Conservation (phyloP, 768 basidiomycete genomes). For the Serendipita sp. region DNA sequence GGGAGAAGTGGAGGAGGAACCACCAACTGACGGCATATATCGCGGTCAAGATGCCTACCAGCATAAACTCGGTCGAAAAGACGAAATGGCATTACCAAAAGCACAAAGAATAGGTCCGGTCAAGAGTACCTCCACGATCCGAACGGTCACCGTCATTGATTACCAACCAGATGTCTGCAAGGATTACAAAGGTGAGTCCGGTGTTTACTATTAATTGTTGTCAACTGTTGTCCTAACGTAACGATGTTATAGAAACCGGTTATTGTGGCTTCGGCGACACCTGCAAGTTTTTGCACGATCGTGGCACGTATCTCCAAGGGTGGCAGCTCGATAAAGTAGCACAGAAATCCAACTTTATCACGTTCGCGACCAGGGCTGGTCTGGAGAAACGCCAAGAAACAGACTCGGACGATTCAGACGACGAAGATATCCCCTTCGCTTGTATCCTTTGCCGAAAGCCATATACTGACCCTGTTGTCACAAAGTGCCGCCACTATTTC, state of each 20-base stretch:
- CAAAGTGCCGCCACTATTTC: slow-evolving; percentile 94
- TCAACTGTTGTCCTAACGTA: slow-evolving; percentile 4
- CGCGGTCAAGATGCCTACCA: slow-evolving; percentile 71
- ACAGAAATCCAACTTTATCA: slow-evolving; percentile 5
- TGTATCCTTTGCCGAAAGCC: slow-evolving; percentile 91
- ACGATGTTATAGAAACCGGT: slow-evolving; percentile 63
- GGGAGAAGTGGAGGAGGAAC: slow-evolving; percentile 40
- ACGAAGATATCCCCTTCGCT: slow-evolving; percentile 93
- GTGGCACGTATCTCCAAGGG: slow-evolving; percentile 91
- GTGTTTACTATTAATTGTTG: slow-evolving; percentile 1
- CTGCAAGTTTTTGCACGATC: slow-evolving; percentile 97
- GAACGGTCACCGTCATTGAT: slow-evolving; percentile 89
- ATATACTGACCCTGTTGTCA: slow-evolving; percentile 90
- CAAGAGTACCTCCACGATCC: slow-evolving; percentile 61
- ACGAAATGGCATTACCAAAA: slow-evolving; percentile 54
- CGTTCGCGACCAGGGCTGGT: slow-evolving; percentile 1
- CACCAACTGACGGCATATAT: slow-evolving; percentile 61
- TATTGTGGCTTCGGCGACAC: slow-evolving; percentile 99
- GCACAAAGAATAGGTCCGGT: slow-evolving; percentile 77
- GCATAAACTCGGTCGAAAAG: slow-evolving; percentile 62
- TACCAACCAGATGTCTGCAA: slow-evolving; percentile 99
- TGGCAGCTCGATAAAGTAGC: slow-evolving; percentile 91
- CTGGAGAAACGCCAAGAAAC: slow-evolving; percentile 39
- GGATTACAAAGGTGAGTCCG: slow-evolving; percentile 83
- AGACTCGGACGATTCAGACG: slow-evolving; percentile 42